Percentiles rank a stretch among this genome's conserved stretches.
Evolutionary conservation across 345 rosid species (phyloP).

Genomic region (Syzygium jambos): DNA sequence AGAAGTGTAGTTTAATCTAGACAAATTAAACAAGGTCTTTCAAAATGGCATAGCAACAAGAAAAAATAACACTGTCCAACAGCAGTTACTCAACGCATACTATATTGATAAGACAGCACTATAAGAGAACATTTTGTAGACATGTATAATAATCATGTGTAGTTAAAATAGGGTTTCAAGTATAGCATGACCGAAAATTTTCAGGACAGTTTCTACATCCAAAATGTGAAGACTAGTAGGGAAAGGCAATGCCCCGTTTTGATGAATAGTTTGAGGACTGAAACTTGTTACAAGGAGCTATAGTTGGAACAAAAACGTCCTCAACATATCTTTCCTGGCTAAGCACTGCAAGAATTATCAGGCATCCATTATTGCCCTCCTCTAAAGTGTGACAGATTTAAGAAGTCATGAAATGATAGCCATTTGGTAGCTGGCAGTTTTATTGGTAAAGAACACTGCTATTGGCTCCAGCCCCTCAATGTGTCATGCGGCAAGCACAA

Average conservation of each 20-base stretch:
- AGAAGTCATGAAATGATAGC: not conserved
- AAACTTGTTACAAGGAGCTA: not conserved
- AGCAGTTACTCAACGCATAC: not conserved
- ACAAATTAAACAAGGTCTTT: not conserved
- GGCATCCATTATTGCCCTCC: not conserved
- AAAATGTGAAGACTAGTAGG: not conserved
- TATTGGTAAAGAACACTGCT: not conserved
- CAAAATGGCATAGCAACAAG: not conserved
- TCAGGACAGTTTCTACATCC: not conserved
- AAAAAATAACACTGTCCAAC: not conserved
- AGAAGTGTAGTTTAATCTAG: not conserved
- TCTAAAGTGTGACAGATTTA: not conserved
- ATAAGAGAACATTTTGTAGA: not conserved
- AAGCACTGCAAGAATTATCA: not conserved
- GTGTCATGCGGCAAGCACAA: not conserved
- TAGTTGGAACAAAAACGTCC: not conserved
- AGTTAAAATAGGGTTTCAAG: not conserved
- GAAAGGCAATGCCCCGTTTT: not conserved
- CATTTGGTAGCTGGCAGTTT: not conserved
- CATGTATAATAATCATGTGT: not conserved
- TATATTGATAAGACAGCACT: not conserved
- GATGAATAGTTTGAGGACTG: not conserved
- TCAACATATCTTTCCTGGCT: not conserved
- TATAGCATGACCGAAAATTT: not conserved
- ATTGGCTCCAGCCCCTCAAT: not conserved